Evolutionary conservation across 768 basidiomycete species (phyloP), one percentile per base, ranked within the genome.

Genomic region (Lactarius pseudohatsudake): DNA sequence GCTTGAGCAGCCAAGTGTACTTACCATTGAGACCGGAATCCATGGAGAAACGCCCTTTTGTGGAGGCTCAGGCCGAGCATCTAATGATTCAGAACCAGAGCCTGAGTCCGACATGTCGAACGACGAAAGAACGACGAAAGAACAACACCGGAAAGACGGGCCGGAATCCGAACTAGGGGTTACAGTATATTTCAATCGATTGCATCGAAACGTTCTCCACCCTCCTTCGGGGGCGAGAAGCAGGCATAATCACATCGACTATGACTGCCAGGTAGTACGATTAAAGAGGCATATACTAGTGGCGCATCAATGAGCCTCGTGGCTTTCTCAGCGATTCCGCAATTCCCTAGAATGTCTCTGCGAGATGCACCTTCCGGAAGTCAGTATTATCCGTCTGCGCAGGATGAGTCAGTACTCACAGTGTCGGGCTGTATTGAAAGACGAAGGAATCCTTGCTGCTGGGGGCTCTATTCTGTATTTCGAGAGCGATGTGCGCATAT

Each of bases 401-500:
- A 22, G 32, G 16, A 26, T 28, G 4, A 1, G 20, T 47, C 4
- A 66, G 16, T 40, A 16, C 59, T 64, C 30, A 64, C 62, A 22
- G n/a, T 20, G 13, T 66, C 61, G 5, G 1, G 32, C 34, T 34
- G 4, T 43, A 7, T 18, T 43, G 16, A 43, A 43, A 18, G 41
- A 43, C 38, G 59, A 26, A 66, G 61, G 59, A 66, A 61, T 75
- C 0, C 70, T 56, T 22, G 64, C 38, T 3, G 16, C 20, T 1
- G 2, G 83, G 82, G 0, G 81, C 80, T 40, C 71, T 75, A 43
- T 76, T 80, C 66, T 85, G 81, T 3, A 80, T 77, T 56, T 83
- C 80, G 7, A 70, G 72, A 0, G 86, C 85, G n/a, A 86, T 78
- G 26, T 2, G 2, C 2, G 79, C 86, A 87, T 87, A 22, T 2